phyloP scores from a whole-genome alignment of 352 stramenopile species.

The Globisporangium middletonii region DNA sequence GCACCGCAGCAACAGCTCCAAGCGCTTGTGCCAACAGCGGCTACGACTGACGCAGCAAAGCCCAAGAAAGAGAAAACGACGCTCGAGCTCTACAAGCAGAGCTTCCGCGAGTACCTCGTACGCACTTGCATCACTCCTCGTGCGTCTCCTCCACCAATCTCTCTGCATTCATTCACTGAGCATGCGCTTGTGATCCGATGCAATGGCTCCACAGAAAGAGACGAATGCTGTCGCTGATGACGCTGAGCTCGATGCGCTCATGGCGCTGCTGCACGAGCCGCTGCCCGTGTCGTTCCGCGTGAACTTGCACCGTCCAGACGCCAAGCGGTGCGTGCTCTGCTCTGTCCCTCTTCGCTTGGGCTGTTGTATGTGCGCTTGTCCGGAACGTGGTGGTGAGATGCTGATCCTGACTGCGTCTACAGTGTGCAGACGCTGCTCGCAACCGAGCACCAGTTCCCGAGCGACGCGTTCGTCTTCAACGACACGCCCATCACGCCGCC shows the following conservation, averaged over 20 bases:
- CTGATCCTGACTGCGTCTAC: background rate
- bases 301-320: constrained; percentile 65
- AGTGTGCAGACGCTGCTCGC: constrained; percentile 47
- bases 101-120: constrained; percentile 77
- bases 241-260: constrained; percentile 51
- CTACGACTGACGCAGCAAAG: constrained; percentile 8
- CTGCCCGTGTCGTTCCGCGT: constrained; percentile 80
- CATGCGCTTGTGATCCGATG: background rate
- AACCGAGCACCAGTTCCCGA: constrained; percentile 50
- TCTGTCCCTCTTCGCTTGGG: background rate
- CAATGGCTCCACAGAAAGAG: constrained; percentile 29
- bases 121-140: constrained; percentile 2
- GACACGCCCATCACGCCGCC: constrained; percentile 57
- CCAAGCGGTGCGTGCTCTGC: constrained; percentile 20
- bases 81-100: constrained; percentile 76
- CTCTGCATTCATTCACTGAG: background rate
- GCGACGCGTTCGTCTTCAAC: constrained; percentile 43
- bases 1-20: background rate
- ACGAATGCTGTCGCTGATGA: constrained; percentile 48
- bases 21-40: background rate
- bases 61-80: constrained; percentile 36
- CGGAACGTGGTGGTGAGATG: background rate
- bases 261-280: constrained; percentile 69
- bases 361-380: background rate
- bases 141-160: background rate